Conservation (phyloP, 768 basidiomycete genomes). For the Rhodosporidiobolus sp. region DNA sequence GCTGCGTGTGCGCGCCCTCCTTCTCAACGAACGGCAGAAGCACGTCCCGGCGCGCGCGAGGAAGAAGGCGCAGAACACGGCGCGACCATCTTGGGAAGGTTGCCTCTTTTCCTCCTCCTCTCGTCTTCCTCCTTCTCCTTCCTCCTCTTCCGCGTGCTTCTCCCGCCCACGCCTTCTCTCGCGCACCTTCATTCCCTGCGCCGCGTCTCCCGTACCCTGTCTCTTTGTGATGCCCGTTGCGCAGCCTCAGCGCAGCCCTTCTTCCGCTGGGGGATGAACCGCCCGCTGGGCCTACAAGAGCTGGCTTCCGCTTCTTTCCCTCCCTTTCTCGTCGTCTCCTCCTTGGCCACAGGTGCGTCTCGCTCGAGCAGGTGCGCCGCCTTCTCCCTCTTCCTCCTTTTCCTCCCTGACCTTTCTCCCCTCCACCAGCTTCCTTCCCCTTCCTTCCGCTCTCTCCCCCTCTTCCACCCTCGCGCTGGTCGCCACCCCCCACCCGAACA, state of each 20-base stretch:
- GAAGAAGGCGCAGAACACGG: no score
- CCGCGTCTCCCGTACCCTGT: neutral
- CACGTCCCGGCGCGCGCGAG: no score
- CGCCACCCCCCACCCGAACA: neutral
- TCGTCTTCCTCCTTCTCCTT: no score
- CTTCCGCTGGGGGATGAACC: no score
- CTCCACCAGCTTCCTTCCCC: neutral
- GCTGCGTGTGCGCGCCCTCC: no score
- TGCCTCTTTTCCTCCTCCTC: no score
- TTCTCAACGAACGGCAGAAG: no score
- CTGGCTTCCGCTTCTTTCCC: neutral
- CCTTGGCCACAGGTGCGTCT: neutral
- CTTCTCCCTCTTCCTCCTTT: neutral
- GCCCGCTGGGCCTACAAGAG: no score
- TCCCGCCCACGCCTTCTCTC: no score
- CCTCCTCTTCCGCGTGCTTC: no score
- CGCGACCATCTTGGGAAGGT: no score
- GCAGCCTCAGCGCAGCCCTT: neutral
- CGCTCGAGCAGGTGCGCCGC: no score
- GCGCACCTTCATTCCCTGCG: neutral
- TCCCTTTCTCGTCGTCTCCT: neutral
- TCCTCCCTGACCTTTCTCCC: neutral
- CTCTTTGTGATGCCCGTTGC: neutral
- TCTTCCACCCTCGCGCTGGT: neutral
- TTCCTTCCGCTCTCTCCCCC: neutral